These are phyloP conservation scores for Debaryomyces sp. DNA, from an alignment of 1,139 yeast species.

Conservation along the genomic window DNA sequence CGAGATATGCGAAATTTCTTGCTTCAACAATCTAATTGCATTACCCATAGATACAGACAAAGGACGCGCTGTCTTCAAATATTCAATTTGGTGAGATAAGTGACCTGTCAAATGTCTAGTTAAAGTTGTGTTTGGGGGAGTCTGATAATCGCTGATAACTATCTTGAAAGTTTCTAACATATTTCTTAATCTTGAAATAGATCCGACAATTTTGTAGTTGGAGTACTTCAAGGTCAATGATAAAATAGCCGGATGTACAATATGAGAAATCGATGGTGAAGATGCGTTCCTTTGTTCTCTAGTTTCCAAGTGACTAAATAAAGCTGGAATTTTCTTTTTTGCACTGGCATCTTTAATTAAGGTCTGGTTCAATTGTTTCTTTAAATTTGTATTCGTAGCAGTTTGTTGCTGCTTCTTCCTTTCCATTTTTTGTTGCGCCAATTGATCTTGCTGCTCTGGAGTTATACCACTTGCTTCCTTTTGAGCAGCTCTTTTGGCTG, in stretches of 20 bases:
- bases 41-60: conserved; percentile 95
- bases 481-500: conserved; percentile 80
- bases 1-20: conserved; percentile 79
- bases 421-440: conserved; percentile 45
- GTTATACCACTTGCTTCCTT: conserved; percentile 56
- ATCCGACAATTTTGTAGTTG: conserved; percentile 85
- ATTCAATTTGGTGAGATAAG: conserved; percentile 92
- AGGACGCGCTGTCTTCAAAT: conserved; percentile 88
- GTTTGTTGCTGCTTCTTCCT: conserved; percentile 34
- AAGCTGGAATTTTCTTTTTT: conserved; percentile 54
- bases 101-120: conserved; percentile 88
- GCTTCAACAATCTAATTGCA: conserved; percentile 96
- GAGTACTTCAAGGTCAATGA: conserved; percentile 81
- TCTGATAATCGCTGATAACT: conserved; percentile 77
- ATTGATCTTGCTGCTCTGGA: conserved; percentile 44
- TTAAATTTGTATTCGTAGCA: conserved; percentile 52
- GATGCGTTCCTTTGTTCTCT: conserved; percentile 76
- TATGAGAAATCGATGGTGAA: conserved; percentile 60
- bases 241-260: conserved; percentile 86
- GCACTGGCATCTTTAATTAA: conserved; percentile 43
- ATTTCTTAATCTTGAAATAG: conserved; percentile 79
- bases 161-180: conserved; percentile 85
- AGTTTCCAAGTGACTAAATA: conserved; percentile 88
- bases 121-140: conserved; percentile 84
- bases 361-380: conserved; percentile 58